phyloP scores from a whole-genome alignment of 192 early-diverging fungal species.

The Dissophora ornata region DNA sequence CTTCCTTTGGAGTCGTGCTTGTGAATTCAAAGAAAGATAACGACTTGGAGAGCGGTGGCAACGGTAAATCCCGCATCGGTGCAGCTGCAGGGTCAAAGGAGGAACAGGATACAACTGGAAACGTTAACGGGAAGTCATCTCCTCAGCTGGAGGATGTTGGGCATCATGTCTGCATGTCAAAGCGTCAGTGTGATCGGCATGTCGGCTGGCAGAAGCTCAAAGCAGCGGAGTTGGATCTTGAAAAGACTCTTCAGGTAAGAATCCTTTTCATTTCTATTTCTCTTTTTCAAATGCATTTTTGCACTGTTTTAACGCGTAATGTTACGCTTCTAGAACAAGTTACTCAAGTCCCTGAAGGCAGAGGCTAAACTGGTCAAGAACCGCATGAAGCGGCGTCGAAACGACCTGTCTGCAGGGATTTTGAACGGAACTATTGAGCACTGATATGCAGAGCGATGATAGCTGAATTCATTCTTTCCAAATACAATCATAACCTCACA shows the following conservation, averaged over 20 bases:
- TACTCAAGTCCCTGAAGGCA: conserved; percentile 39
- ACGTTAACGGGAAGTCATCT: background rate
- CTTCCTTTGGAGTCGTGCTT: conserved; percentile 35
- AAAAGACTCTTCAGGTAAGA: conserved; percentile 51
- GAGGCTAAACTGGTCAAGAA: conserved; percentile 58
- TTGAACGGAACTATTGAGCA: conserved; percentile 63
- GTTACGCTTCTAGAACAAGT: conserved; percentile 27
- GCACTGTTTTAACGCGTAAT: conserved; percentile 1
- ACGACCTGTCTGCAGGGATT: conserved; percentile 54
- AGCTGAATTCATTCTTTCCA: too few relatives aligned
- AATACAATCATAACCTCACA: too few relatives aligned
- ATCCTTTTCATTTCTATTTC: background rate
- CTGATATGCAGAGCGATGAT: too few relatives aligned
- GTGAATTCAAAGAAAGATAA: conserved; percentile 22
- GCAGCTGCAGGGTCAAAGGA: background rate
- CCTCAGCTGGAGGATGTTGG: conserved; percentile 28
- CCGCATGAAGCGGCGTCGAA: conserved; percentile 60
- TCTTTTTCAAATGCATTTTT: background rate
- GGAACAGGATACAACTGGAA: too few relatives aligned
- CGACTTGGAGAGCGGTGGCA: background rate
- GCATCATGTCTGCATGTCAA: conserved; percentile 44
- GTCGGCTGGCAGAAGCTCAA: conserved; percentile 61
- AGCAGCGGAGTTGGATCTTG: conserved; percentile 56
- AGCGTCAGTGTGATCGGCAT: conserved; percentile 60
- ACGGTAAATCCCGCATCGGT: background rate